Percentiles rank a stretch among this genome's conserved stretches.
Evolutionary conservation across 1,284 basidiomycete genomes (phyloP).

Genomic region (Garcileccinum viscosum): DNA sequence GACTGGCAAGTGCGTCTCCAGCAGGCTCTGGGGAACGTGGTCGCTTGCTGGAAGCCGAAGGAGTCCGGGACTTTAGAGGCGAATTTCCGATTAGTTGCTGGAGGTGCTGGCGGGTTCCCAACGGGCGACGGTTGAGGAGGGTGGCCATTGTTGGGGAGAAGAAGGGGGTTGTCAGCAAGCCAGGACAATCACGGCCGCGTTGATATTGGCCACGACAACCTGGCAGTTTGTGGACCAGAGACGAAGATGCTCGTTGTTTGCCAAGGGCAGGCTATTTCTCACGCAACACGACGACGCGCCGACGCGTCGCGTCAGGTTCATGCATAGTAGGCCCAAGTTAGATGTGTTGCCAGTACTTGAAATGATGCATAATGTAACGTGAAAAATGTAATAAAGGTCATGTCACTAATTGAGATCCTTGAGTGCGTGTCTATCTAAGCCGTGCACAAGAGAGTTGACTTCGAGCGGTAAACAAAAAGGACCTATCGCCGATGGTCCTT

Average conservation of each 20-base stretch:
- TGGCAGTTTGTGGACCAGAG: slow-evolving; percentile 1
- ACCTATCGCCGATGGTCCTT: neutral
- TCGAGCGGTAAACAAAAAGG: slow-evolving; percentile 22
- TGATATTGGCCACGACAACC: slow-evolving; percentile 4
- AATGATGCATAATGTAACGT: slow-evolving; percentile 13
- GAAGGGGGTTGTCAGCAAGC: neutral
- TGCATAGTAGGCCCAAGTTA: too few relatives aligned
- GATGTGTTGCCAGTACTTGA: neutral
- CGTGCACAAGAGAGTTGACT: slow-evolving; percentile 14
- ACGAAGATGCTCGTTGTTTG: slow-evolving; percentile 17
- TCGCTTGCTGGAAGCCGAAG: slow-evolving; percentile 52
- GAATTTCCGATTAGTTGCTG: slow-evolving; percentile 41
- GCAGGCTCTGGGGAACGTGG: slow-evolving; percentile 66
- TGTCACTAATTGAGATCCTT: slow-evolving; percentile 33
- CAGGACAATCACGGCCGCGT: slow-evolving; percentile 7
- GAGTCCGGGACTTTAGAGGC: slow-evolving; percentile 37
- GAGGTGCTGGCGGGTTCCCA: slow-evolving; percentile 40
- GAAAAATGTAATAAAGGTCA: neutral
- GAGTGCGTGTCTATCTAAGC: slow-evolving; percentile 34
- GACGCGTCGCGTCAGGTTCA: slow-evolving; percentile 25
- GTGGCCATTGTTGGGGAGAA: slow-evolving; percentile 42
- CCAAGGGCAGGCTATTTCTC: slow-evolving; percentile 25
- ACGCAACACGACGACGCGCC: slow-evolving; percentile 33
- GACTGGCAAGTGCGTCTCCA: slow-evolving; percentile 38
- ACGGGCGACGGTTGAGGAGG: slow-evolving; percentile 49